These are phyloP conservation scores for Fusarium temperatum DNA, from an alignment of 2,329 filamentous ascomycete genomes.

Conservation along the genomic window DNA sequence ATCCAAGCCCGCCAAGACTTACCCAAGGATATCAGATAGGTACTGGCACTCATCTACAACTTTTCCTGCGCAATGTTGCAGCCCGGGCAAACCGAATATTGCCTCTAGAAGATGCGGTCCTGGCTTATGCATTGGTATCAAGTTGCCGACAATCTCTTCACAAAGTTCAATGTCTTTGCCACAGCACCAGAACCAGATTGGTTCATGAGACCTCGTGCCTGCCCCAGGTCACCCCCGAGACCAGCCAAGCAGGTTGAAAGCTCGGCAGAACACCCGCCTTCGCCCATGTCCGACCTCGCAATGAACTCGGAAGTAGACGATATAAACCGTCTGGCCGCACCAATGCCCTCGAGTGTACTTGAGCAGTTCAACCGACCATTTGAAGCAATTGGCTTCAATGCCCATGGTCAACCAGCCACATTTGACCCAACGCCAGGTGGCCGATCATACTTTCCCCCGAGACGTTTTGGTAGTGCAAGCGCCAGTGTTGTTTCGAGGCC, in stretches of 20 bases:
- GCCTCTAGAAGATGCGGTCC: constrained; percentile 36
- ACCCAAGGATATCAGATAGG: constrained; percentile 45
- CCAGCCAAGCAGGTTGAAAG: not conserved
- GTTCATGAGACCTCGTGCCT: constrained; percentile 33
- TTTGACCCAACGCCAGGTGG: constrained; percentile 13
- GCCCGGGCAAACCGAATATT: constrained; percentile 13
- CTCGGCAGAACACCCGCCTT: not conserved
- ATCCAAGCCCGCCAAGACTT: constrained; percentile 35
- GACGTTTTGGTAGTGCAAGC: not conserved
- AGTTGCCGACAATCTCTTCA: constrained; percentile 40
- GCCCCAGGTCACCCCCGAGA: not conserved
- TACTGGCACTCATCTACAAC: constrained; percentile 46
- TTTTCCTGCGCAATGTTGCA: constrained; percentile 44
- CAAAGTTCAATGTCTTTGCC: constrained; percentile 12
- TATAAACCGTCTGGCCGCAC: no score
- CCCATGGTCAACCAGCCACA: not conserved
- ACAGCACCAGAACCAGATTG: constrained; percentile 39
- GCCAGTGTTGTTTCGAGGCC: not conserved
- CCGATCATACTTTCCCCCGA: not conserved
- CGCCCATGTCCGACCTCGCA: not conserved
- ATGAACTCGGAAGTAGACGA: not conserved
- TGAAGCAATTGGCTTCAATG: not conserved
- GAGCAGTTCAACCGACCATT: not conserved
- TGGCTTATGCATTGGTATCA: constrained; percentile 46
- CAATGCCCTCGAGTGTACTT: not conserved